These are phyloP conservation scores for Penicillium sp. DNA, from an alignment of 2,329 filamentous ascomycete species.

Conservation along the genomic window DNA sequence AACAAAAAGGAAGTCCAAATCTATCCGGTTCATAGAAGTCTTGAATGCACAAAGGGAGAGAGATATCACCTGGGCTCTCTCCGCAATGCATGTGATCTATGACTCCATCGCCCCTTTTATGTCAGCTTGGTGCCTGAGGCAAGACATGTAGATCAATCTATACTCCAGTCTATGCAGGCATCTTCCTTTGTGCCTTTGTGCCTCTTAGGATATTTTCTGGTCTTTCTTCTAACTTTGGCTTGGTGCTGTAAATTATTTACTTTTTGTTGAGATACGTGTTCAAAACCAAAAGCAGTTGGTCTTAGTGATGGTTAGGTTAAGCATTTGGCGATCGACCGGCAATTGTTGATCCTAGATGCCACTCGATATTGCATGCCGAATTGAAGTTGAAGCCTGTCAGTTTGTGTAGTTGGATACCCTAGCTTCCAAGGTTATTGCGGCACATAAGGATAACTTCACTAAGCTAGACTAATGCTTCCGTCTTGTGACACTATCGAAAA, in stretches of 20 bases:
- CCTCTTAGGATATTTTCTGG: not conserved
- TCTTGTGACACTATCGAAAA: not conserved
- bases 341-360: not conserved
- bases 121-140: constrained; percentile 1
- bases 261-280: not conserved
- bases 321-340: not conserved
- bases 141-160: not conserved
- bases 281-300: not conserved
- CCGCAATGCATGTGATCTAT: constrained; percentile 3
- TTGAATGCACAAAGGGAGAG: not conserved
- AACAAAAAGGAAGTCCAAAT: not conserved
- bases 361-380: not conserved
- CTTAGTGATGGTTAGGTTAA: not conserved
- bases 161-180: not conserved
- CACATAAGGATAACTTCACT: too few relatives aligned
- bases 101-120: constrained; percentile 1
- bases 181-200: not conserved
- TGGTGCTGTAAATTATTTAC: not conserved
- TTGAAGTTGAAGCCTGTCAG: not conserved
- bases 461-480: not conserved
- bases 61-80: constrained; percentile 3
- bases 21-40: not conserved
- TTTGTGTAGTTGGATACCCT: too few relatives aligned
- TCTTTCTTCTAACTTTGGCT: not conserved
- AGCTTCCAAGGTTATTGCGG: not conserved